Conservation (phyloP, 2,329 filamentous ascomycete genomes). For the Cadophora gregata region DNA sequence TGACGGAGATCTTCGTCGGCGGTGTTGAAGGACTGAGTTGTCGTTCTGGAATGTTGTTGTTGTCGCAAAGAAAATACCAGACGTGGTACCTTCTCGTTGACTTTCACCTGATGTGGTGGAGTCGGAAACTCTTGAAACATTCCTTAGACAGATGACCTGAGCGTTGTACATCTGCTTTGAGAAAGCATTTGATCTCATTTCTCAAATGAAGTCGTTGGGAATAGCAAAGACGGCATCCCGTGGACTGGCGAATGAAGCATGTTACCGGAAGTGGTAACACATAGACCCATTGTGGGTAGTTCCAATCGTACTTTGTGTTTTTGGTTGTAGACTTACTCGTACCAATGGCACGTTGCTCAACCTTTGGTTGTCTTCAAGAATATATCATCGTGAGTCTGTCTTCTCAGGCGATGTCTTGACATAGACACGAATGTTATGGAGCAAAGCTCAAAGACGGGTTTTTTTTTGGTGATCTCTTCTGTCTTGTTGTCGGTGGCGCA, state of each 20-base stretch:
- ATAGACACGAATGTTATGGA: constrained; percentile 2
- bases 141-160: constrained; percentile 1
- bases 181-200: background rate
- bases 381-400: background rate
- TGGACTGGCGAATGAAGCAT: constrained; percentile 1
- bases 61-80: background rate
- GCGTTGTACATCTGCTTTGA: constrained; percentile 7
- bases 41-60: constrained; percentile 10
- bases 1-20: constrained; percentile 12
- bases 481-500: background rate
- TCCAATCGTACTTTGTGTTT: background rate
- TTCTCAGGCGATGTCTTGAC: constrained; percentile 6
- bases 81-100: background rate
- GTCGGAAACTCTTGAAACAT: background rate
- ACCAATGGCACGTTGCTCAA: background rate
- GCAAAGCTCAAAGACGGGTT: constrained; percentile 8
- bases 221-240: constrained; percentile 2
- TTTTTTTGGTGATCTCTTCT: background rate
- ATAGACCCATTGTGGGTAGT: background rate
- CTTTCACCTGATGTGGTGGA: constrained; percentile 7
- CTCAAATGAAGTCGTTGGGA: constrained; percentile 9
- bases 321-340: background rate
- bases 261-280: constrained; percentile 5
- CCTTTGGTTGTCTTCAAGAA: constrained; percentile 9
- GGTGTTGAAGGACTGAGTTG: background rate